A percentile compares a stretch with the other conserved stretches of the same genome.
These are phyloP conservation scores for Globisporangium acanthophoron DNA, from an alignment of 352 stramenopile species.

Conservation along the genomic window DNA sequence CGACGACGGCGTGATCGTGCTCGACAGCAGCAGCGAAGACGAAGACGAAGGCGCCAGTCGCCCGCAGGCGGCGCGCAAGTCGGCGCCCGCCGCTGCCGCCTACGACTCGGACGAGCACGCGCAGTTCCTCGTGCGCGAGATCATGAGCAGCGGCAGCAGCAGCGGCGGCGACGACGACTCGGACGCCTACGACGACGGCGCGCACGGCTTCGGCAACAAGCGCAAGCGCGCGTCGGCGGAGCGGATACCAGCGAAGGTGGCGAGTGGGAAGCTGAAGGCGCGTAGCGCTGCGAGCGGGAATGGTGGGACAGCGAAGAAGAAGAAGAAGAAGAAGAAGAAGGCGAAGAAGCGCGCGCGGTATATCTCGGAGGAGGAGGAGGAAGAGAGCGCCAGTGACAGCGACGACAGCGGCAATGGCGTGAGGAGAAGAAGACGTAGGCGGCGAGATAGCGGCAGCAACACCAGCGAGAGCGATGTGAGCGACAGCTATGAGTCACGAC, in stretches of 20 bases:
- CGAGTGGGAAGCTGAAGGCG: neutral
- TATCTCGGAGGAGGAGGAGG: neutral
- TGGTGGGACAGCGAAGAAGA: neutral
- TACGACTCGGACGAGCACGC: constrained; percentile 14
- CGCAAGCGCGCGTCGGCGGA: constrained; percentile 5
- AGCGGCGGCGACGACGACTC: neutral
- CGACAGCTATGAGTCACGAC: neutral
- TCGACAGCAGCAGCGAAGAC: constrained; percentile 11
- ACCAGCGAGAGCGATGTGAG: neutral
- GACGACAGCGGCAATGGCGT: neutral
- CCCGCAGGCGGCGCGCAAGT: constrained; percentile 9
- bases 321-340: neutral
- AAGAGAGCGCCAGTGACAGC: neutral
- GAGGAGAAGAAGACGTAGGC: neutral
- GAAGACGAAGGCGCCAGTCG: neutral
- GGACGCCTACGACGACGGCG: constrained; percentile 7
- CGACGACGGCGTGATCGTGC: constrained; percentile 14
- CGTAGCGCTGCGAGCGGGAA: neutral
- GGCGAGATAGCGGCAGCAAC: neutral
- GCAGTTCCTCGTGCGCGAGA: constrained; percentile 12
- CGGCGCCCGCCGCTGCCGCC: neutral
- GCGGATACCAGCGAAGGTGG: constrained; percentile 1
- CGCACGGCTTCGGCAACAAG: constrained; percentile 7
- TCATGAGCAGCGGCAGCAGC: constrained; percentile 10
- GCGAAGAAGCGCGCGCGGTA: neutral